Percentiles rank a stretch among this genome's conserved stretches.
phyloP scores from a whole-genome alignment of 306 rosid genomes.

The Nissolia schottii region DNA sequence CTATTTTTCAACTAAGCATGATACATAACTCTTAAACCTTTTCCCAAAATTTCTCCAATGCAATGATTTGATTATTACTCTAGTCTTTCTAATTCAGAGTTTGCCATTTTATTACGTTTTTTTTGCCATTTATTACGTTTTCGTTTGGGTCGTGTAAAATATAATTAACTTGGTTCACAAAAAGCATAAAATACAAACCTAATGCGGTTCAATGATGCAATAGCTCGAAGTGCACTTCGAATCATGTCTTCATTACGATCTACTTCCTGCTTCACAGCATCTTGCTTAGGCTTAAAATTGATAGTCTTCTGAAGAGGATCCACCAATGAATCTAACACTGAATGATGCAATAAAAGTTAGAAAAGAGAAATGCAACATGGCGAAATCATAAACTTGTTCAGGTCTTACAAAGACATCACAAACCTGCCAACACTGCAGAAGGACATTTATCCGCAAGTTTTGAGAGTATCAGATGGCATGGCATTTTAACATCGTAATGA shows the following conservation, averaged over 20 bases:
- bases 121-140: not conserved
- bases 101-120: not conserved
- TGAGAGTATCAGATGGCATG: constrained; percentile 96
- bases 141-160: not conserved
- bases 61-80: not conserved
- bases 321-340: constrained; percentile 95
- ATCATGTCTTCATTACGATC: constrained; percentile 99
- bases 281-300: constrained; percentile 92
- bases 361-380: too few species aligned
- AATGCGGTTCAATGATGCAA: constrained; percentile 89
- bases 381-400: too few species aligned
- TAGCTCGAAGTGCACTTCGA: constrained; percentile 96
- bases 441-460: constrained; percentile 97
- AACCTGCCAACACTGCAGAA: constrained; percentile 93
- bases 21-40: not conserved
- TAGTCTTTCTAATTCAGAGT: not conserved
- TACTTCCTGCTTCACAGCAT: constrained; percentile 99
- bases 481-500: constrained; percentile 99
- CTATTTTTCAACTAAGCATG: not conserved
- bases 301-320: constrained; percentile 98
- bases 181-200: constrained; percentile 53
- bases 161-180: not conserved
- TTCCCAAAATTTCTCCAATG: not conserved
- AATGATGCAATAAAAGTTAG: constrained; percentile 17
- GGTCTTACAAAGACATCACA: constrained; percentile 35